These are phyloP conservation scores for Eurotiales sp. DNA, from an alignment of 2,329 filamentous ascomycete species.

Conservation along the genomic window DNA sequence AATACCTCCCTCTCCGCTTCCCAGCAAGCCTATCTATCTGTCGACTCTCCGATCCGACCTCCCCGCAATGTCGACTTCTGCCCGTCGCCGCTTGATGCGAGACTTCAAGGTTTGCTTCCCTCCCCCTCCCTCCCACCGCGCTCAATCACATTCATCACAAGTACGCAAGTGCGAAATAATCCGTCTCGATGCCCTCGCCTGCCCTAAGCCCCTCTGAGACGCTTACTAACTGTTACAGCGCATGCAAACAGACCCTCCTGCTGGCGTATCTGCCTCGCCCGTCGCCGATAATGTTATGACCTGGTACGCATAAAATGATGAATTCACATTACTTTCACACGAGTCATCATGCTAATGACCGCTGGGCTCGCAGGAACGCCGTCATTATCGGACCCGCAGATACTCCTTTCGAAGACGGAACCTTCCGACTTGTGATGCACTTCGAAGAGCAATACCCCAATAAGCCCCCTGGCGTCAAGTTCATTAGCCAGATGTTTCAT, in stretches of 20 bases:
- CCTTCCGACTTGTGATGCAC: conserved; percentile 96
- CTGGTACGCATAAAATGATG: too few relatives aligned
- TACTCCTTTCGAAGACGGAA: conserved; percentile 97
- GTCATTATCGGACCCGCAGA: conserved; percentile 97
- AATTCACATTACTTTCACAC: background rate
- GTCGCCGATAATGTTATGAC: conserved; percentile 59
- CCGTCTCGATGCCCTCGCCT: background rate
- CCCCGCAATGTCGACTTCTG: conserved; percentile 77
- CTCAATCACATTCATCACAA: too few relatives aligned
- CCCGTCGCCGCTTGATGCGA: conserved; percentile 93
- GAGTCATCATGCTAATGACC: conserved; percentile 26
- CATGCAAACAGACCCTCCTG: conserved; percentile 98
- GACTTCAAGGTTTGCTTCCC: conserved; percentile 87
- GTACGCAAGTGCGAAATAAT: too few relatives aligned
- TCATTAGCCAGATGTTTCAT: conserved; percentile 99
- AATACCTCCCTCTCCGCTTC: background rate
- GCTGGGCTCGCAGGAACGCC: conserved; percentile 68
- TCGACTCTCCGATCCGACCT: conserved; percentile 2
- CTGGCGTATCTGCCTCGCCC: conserved; percentile 92
- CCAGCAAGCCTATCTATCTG: background rate
- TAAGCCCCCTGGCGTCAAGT: conserved; percentile 96
- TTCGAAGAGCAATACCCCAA: conserved; percentile 99
- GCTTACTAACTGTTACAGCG: conserved; percentile 55
- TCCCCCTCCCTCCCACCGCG: background rate
- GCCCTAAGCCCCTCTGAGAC: background rate